Evolutionary conservation across 1,139 yeast species (phyloP), one percentile per base, ranked within the genome.

Genomic region (Kurtzmaniella quercitrusa): DNA sequence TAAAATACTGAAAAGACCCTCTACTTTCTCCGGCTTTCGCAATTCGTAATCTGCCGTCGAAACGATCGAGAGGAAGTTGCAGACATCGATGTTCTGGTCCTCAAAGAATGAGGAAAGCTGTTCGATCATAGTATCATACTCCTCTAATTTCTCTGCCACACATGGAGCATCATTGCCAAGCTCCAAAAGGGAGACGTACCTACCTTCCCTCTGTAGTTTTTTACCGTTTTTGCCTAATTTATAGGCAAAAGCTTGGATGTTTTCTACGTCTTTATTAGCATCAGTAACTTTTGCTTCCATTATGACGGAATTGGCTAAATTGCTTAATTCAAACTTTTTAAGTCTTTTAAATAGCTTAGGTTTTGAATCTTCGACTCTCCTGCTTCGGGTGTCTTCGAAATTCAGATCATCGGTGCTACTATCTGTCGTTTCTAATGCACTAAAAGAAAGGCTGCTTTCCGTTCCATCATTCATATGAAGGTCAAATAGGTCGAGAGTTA

Each of bases 41-140:
- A 19, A 39, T 10, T 37, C 39, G 11, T n/a, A 31, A 1, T 29
- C 16, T 3, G 17, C 10, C 10, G 31, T 31, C 3, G 43, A 38
- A 9, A 41, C 31, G 4, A 14, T 12, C 3, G 34, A 24, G 10
- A 24, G 12, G 25, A 44, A 41, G 23, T 41, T 41, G 2, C 33
- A 42, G 3, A 31, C 34, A n/a, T 23, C 15, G 5, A 74, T 53
- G 0, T 54, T 60, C 40, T 66, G 62, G 2, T 56, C 49, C 4
- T 54, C 49, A 50, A 66, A 73, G 49, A 67, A 73, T 2, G 53
- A 62, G 16, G 59, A 55, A 29, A 81, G 56, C 49, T 81, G 83
- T 2, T 62, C 65, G 21, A 80, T 48, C 82, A 81, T 75, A 18
- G 72, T 63, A 44, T 76, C 79, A 33, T 77, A 59, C 49, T 79